These are phyloP conservation scores for Trifolium dubium DNA, from an alignment of 306 rosid species.

Conservation along the genomic window DNA sequence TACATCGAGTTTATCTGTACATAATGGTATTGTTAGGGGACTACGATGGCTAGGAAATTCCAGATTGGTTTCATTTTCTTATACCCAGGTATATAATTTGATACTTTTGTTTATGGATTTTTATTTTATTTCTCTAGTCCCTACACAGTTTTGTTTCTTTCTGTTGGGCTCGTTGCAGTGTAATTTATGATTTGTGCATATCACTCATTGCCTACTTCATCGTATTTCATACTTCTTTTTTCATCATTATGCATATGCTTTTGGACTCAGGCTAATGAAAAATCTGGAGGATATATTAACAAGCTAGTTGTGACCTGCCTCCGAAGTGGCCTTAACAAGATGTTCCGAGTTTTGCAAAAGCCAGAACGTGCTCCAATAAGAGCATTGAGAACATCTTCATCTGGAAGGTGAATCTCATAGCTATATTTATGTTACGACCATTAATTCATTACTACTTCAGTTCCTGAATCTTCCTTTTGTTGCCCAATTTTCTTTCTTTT, in stretches of 20 bases:
- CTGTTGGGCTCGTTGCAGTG: conserved; percentile 6
- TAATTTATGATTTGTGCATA: conserved; percentile 33
- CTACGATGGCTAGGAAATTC: conserved; percentile 99
- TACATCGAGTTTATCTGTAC: conserved; percentile 84
- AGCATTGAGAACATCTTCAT: conserved; percentile 95
- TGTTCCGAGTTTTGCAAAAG: conserved; percentile 93
- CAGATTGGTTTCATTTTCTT: conserved; percentile 96
- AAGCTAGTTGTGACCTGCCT: conserved; percentile 86
- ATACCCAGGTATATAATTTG: conserved; percentile 69
- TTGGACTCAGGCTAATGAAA: conserved; percentile 82
- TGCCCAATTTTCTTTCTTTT: conserved; percentile 21
- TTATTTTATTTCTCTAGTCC: conserved; percentile 12
- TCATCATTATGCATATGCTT: conserved; percentile 37
- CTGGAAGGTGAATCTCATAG: conserved; percentile 83
- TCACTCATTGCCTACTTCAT: conserved; percentile 18
- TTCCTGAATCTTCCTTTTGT: conserved; percentile 20
- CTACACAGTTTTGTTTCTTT: conserved; percentile 10
- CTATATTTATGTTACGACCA: conserved; percentile 20
- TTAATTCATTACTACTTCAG: conserved; percentile 36
- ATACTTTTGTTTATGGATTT: conserved; percentile 34
- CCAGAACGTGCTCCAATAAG: conserved; percentile 98
- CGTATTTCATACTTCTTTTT: conserved; percentile 16
- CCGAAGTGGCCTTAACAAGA: conserved; percentile 92
- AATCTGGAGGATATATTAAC: conserved; percentile 90
- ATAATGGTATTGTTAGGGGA: conserved; percentile 81